These are phyloP conservation scores for Circinella umbellata DNA, from an alignment of 371 early-diverging fungal species.

Conservation along the genomic window DNA sequence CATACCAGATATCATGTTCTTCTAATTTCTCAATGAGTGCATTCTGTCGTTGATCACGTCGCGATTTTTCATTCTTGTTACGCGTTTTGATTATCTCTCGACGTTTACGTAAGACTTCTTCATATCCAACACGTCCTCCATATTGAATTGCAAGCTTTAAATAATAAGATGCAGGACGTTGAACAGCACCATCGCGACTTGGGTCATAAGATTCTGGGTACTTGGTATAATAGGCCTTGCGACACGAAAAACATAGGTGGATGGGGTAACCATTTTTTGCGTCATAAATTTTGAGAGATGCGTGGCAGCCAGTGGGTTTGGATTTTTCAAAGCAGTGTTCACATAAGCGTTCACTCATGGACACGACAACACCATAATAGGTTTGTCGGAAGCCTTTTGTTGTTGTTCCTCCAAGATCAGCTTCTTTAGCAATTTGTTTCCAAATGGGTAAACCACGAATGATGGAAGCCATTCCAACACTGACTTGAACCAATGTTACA, in stretches of 20 bases:
- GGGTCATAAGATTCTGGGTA: background rate
- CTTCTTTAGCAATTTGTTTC: slow-evolving; percentile 1
- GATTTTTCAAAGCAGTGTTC: background rate
- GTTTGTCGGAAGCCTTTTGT: background rate
- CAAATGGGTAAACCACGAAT: background rate
- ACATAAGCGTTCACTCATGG: background rate
- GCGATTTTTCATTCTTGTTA: background rate
- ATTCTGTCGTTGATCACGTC: background rate
- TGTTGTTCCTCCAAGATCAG: background rate
- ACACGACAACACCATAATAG: background rate
- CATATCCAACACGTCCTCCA: background rate
- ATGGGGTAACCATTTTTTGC: background rate
- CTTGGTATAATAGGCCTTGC: background rate
- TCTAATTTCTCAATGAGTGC: background rate
- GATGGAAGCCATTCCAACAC: background rate
- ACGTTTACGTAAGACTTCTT: background rate
- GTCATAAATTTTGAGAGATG: background rate
- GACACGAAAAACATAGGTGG: background rate
- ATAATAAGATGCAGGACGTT: too few relatives aligned
- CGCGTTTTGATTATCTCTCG: background rate
- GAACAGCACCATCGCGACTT: too few relatives aligned
- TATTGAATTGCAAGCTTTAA: background rate
- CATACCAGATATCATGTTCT: background rate
- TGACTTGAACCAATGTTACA: background rate
- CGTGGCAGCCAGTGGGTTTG: background rate